Evolutionary conservation across 805 yeast genomes (phyloP), one percentile per base, ranked within the genome.

Genomic region (Clavispora santaluciae): DNA sequence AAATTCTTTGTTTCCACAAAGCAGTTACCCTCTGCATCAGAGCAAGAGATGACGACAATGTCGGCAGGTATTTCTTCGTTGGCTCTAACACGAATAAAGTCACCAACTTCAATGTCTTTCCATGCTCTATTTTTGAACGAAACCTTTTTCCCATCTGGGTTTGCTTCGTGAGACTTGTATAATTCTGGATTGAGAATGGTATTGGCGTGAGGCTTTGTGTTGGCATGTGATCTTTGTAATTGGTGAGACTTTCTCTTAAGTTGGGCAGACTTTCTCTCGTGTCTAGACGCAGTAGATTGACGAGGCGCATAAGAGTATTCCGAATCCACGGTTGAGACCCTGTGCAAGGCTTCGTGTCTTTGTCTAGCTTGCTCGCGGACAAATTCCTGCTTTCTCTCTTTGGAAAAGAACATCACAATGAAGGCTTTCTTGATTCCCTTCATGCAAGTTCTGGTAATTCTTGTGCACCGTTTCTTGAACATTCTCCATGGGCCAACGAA

Each of bases 31-130:
- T 73, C 72, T 52, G 81, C 87, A 26, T 86, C 79, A 0, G 90
- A 78, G 9, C 88, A 72, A 18, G 85, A 61, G 16, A 85, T 71
- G 15, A 81, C 66, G 35, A 85, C 48, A 7, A 51, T 63, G 61
- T 85, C 95, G 25, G 89, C 91, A 1, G 95, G 95, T 13, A 85
- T 73, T 54, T 81, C 86, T 46, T 83, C 87, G 59, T 86, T 81
- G 48, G 79, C 79, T 45, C 78, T 71, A 16, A 85, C 71, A 47
- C 86, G 70, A 28, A 86, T 66, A 41, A 83, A 64, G 57, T 86
- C 91, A 36, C 95, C 95, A 20, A 48, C 62, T 54, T 38, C 56
- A 22, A 51, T 37, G 38, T 51, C 54, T 40, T 51, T 51, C 55
- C 55, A 51, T 26, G 44, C 44, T 16, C 55, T 35, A 39, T 56